A percentile compares a stretch with the other conserved stretches of the same genome.
Evolutionary conservation across 2,329 filamentous ascomycete genomes (phyloP).

Genomic region (Penicillium fuscoglaucum): DNA sequence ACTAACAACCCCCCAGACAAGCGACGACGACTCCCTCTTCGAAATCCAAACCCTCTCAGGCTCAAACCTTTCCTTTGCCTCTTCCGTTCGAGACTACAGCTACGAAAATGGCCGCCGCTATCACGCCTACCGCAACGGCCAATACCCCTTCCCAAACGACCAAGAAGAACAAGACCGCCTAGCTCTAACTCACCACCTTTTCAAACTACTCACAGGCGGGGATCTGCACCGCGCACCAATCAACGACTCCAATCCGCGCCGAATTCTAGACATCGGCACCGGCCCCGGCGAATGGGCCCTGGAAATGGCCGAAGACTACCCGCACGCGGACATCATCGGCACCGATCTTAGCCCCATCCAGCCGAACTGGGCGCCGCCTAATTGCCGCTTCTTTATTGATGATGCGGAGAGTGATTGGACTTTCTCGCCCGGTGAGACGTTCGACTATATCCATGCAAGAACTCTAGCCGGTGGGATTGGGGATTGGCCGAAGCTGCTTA

Average conservation of each 20-base stretch:
- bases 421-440: conserved; percentile 38
- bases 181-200: conserved; percentile 43
- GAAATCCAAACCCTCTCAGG: conserved; percentile 37
- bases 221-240: conserved; percentile 44
- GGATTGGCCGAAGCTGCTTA: conserved; percentile 35
- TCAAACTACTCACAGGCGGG: conserved; percentile 37
- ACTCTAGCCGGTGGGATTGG: conserved; percentile 40
- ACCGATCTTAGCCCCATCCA: conserved; percentile 41
- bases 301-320: conserved; percentile 47
- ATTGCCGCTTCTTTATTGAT: conserved; percentile 53
- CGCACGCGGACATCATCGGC: conserved; percentile 37
- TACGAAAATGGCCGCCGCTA: conserved; percentile 48
- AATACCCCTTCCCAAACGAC: conserved; percentile 47
- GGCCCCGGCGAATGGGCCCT: conserved; percentile 40
- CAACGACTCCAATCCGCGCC: conserved; percentile 11
- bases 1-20: conserved; percentile 28
- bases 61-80: conserved; percentile 43
- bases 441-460: conserved; percentile 44
- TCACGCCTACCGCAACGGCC: conserved; percentile 45
- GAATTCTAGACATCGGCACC: conserved; percentile 37
- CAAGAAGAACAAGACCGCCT: conserved; percentile 47
- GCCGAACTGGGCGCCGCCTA: conserved; percentile 48
- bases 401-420: conserved; percentile 45
- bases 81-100: conserved; percentile 41
- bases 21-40: conserved; percentile 38